A percentile compares a stretch with the other conserved stretches of the same genome.
These are phyloP conservation scores for Pythium guiyangense DNA, from an alignment of 352 stramenopile genomes.

Conservation along the genomic window DNA sequence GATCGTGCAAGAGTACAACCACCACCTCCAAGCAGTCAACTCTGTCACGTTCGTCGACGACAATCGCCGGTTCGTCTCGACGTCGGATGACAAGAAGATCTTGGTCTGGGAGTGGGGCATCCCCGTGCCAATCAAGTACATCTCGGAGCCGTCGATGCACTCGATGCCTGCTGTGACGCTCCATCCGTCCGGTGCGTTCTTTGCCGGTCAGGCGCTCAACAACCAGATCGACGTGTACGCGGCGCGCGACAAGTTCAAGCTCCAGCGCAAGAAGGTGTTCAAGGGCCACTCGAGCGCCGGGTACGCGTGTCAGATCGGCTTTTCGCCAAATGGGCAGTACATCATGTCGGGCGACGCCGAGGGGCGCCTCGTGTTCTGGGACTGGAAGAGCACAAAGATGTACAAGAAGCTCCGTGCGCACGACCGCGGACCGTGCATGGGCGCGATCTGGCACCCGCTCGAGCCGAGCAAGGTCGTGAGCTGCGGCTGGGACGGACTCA, in stretches of 20 bases:
- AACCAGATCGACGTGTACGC: slow-evolving; percentile 98
- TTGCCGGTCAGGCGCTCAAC: slow-evolving; percentile 97
- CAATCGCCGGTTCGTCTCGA: slow-evolving; percentile 92
- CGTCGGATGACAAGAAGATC: slow-evolving; percentile 98
- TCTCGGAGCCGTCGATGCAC: slow-evolving; percentile 98
- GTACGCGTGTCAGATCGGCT: slow-evolving; percentile 95
- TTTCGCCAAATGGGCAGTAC: slow-evolving; percentile 95
- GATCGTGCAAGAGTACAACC: slow-evolving; percentile 99
- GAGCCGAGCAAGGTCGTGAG: slow-evolving; percentile 95
- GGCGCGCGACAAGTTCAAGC: slow-evolving; percentile 92
- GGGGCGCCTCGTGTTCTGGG: slow-evolving; percentile 98
- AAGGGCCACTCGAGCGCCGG: slow-evolving; percentile 92
- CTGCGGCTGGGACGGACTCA: slow-evolving; percentile 98
- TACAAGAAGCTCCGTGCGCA: slow-evolving; percentile 89
- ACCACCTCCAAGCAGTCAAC: slow-evolving; percentile 98
- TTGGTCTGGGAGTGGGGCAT: slow-evolving; percentile 97
- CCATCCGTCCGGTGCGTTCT: slow-evolving; percentile 91
- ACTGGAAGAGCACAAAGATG: slow-evolving; percentile 96
- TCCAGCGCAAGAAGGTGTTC: slow-evolving; percentile 93
- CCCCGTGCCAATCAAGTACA: slow-evolving; percentile 99
- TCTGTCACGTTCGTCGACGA: slow-evolving; percentile 99
- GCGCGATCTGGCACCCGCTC: slow-evolving; percentile 95
- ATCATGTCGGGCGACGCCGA: slow-evolving; percentile 94
- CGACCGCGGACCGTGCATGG: slow-evolving; percentile 93
- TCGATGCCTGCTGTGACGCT: slow-evolving; percentile 96